A percentile compares a stretch with the other conserved stretches of the same genome.
These are phyloP conservation scores for Penicillium brevicompactum DNA, from an alignment of 2,329 filamentous ascomycete genomes.

Conservation along the genomic window DNA sequence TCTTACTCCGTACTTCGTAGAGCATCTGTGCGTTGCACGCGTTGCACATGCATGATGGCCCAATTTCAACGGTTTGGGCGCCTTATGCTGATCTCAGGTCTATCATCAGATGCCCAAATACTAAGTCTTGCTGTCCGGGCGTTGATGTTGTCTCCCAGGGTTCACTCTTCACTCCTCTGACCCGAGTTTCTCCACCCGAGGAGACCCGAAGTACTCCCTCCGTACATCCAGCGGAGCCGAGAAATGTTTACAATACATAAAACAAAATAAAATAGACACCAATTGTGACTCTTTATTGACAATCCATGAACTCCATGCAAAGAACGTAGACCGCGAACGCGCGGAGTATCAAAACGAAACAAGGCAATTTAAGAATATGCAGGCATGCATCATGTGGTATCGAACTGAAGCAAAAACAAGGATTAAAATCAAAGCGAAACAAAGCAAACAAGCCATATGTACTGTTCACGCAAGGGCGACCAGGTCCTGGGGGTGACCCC, in stretches of 20 bases:
- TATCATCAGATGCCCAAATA: not conserved
- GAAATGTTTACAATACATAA: too few species aligned
- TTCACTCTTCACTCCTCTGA: too few species aligned
- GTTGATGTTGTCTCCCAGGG: too few species aligned
- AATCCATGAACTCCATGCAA: not conserved
- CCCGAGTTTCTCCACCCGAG: too few species aligned
- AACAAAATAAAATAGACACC: not conserved
- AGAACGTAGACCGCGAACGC: not conserved
- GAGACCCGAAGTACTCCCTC: too few species aligned
- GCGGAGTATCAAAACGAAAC: not conserved
- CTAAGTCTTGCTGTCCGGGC: too few species aligned
- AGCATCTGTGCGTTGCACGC: not conserved
- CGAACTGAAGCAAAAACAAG: not conserved
- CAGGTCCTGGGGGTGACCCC: not conserved
- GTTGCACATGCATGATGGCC: slow-evolving; percentile 3
- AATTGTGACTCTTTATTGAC: slow-evolving; percentile 2
- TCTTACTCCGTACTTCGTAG: too few species aligned
- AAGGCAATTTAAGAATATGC: slow-evolving; percentile 5
- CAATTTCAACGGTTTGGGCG: not conserved
- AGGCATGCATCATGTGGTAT: slow-evolving; percentile 7
- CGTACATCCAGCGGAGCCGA: too few species aligned
- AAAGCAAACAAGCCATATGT: not conserved
- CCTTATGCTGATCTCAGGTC: not conserved
- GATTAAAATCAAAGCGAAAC: not conserved
- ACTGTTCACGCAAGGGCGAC: not conserved